Base-by-base conservation (phyloP, 441 rosid species). In the Mallotus japonicus region DNA sequence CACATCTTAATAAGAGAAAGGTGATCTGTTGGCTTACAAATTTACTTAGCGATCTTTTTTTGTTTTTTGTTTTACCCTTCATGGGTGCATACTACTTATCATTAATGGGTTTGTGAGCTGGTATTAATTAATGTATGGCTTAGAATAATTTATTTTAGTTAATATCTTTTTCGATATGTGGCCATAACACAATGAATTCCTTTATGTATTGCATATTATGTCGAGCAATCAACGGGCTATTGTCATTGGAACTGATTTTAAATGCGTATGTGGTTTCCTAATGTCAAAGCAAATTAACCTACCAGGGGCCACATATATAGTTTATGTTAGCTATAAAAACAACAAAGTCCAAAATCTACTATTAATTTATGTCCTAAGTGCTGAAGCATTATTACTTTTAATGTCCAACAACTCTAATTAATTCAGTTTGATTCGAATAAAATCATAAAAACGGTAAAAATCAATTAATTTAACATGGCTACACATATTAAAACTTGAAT, bases 51-150 rank as follows among this genome's bases (percentile, higher is more conserved):
- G 58, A 71, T 24, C 0, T 62, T 42, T 28, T 28, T 24, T 24
- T 24, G 0, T 24, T 24, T 28, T 28, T 28, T 28, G 8, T 19
- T 65, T 65, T 22, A 13, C 19, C 56, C 47, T 47, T 17, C 24
- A 60, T 59, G 56, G 22, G 16, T 22, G 24, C 24, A 24, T 17
- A 24, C 28, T 12, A n/a, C 66, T 19, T 60, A 47, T 60, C 16
- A 69, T n/a, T 49, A 24, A 59, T 58, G 47, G 49, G 32, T 60
- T 37, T 71, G 8, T 60, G 47, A 28, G 49, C 8, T 71, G 32
- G 74, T 15, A 69, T 57, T 46, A 28, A 28, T 28, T 28, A 28
- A 16, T 19, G 22, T 54, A 8, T 40, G 55, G 11, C 47, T 54
- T 37, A 28, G 20, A 40, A 15, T 40, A 11, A n/a, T 19, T 37